These are phyloP conservation scores for Pelargonium citronellum DNA, from an alignment of 441 rosid genomes.

Conservation along the genomic window DNA sequence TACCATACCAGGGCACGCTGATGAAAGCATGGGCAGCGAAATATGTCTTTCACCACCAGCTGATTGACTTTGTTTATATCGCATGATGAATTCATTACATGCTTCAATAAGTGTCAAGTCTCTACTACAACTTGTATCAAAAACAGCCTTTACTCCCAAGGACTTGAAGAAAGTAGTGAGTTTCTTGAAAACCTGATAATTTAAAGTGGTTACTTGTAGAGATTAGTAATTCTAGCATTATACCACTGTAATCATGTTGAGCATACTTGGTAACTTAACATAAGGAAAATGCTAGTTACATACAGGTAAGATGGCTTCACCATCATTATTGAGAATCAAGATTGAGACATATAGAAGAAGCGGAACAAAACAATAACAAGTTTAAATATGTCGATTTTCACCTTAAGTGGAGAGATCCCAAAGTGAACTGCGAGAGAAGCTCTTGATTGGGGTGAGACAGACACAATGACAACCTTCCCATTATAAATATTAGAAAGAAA, in stretches of 20 bases:
- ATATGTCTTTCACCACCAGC: conserved; percentile 31
- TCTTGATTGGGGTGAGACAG: conserved; percentile 84
- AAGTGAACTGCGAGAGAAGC: conserved; percentile 84
- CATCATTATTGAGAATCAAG: not conserved
- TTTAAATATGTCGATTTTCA: conserved; percentile 7
- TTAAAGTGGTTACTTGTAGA: conserved; percentile 7
- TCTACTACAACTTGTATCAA: conserved; percentile 76
- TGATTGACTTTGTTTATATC: conserved; percentile 49
- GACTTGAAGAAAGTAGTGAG: conserved; percentile 74
- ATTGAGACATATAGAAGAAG: not conserved
- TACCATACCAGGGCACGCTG: conserved; percentile 81
- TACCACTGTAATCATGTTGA: not conserved
- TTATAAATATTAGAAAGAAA: conserved; percentile 58
- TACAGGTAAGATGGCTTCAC: conserved; percentile 8
- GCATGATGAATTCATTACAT: conserved; percentile 70
- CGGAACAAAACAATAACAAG: not conserved
- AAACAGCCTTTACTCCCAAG: conserved; percentile 80
- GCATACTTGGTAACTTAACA: not conserved
- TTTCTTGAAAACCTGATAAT: conserved; percentile 60
- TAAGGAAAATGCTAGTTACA: conserved; percentile 4
- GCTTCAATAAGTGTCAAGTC: conserved; percentile 74
- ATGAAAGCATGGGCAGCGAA: conserved; percentile 73
- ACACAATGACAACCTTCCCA: conserved; percentile 58
- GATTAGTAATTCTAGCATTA: conserved; percentile 7
- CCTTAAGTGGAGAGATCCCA: conserved; percentile 63